Evolutionary conservation across 176 grass and related monocot species (phyloP).

Genomic region (Themeda triandra): DNA sequence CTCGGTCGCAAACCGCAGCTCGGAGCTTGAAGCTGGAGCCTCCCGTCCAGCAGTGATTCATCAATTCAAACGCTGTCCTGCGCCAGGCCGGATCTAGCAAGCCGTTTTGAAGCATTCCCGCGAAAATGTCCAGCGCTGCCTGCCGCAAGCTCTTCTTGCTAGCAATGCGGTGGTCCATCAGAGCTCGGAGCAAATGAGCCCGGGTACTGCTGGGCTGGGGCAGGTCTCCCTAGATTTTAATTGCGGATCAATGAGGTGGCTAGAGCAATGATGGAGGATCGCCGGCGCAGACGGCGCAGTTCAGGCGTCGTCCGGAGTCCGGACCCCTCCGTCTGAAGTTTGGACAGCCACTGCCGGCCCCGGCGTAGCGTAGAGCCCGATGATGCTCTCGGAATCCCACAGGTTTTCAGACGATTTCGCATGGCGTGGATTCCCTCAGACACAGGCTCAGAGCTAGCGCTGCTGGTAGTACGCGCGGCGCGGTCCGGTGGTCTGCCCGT

Average conservation of each 20-base stretch:
- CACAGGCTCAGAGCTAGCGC: background rate
- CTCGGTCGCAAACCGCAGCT: background rate
- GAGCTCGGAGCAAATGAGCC: background rate
- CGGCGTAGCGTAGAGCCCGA: background rate
- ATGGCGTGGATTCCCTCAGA: background rate
- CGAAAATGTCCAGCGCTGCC: background rate
- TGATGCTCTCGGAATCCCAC: background rate
- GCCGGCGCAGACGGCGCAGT: background rate
- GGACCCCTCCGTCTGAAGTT: background rate
- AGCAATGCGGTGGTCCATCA: background rate
- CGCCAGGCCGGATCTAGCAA: background rate
- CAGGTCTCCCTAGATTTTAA: background rate
- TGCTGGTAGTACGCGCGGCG: too few species aligned
- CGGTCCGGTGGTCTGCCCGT: background rate
- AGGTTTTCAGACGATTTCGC: background rate
- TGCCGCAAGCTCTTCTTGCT: background rate
- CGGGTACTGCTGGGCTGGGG: background rate
- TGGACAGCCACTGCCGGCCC: background rate
- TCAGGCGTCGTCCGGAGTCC: background rate
- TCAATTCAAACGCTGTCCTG: background rate
- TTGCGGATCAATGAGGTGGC: background rate
- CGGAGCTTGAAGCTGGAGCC: too few species aligned
- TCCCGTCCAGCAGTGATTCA: too few species aligned
- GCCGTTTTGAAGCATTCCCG: background rate
- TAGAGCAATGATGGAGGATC: background rate